Evolutionary conservation across 257 asterid genomes (phyloP).

Genomic region (Buddleja alternifolia): DNA sequence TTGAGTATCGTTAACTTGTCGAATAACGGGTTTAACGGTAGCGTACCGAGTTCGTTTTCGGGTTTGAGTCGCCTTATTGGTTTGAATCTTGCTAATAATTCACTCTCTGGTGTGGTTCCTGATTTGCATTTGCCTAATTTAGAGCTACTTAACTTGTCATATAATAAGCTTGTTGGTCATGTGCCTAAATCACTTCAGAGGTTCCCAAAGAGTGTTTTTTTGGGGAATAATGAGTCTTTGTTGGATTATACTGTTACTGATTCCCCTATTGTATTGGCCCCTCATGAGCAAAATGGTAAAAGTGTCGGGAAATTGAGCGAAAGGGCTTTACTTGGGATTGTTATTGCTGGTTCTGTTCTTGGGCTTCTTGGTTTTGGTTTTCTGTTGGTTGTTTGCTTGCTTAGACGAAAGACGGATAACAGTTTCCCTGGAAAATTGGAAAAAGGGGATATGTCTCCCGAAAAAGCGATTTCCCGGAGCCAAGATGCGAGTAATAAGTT

Average conservation of each 20-base stretch:
- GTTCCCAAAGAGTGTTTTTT: conserved; percentile 73
- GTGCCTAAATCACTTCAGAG: conserved; percentile 82
- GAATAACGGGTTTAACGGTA: conserved; percentile 67
- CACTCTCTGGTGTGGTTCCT: conserved; percentile 70
- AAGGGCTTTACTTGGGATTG: conserved; percentile 72
- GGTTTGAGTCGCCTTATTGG: conserved; percentile 55
- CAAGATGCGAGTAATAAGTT: conserved; percentile 74
- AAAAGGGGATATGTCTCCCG: conserved; percentile 80
- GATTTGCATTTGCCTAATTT: conserved; percentile 58
- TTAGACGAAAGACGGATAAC: conserved; percentile 47
- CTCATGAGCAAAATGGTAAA: conserved; percentile 45
- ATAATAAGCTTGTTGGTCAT: conserved; percentile 70
- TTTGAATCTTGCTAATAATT: conserved; percentile 76
- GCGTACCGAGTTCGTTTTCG: conserved; percentile 61
- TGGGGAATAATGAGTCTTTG: conserved; percentile 62
- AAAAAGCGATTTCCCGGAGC: conserved; percentile 67
- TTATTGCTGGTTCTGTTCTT: conserved; percentile 64
- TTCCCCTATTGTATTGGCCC: conserved; percentile 57
- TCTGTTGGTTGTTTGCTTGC: conserved; percentile 63
- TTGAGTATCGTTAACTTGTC: conserved; percentile 65
- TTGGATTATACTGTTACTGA: conserved; percentile 35
- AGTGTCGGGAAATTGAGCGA: conserved; percentile 58
- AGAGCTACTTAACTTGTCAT: conserved; percentile 67
- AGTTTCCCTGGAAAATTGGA: conserved; percentile 69
- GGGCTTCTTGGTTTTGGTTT: conserved; percentile 71